Evolutionary conservation across 306 rosid species (phyloP).

Genomic region (Carpinus fangiana): DNA sequence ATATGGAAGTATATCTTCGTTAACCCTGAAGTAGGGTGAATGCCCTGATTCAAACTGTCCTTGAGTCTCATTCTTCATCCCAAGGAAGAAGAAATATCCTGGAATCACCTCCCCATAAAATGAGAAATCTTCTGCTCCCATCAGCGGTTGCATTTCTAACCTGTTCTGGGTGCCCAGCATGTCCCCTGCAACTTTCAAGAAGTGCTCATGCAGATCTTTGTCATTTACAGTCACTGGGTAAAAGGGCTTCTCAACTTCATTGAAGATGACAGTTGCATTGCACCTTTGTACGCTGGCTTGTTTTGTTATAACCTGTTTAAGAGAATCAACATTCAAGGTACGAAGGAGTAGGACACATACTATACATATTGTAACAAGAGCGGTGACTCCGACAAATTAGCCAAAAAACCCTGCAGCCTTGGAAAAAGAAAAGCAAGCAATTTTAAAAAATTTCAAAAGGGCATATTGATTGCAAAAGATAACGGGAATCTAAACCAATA

Average conservation of each 20-base stretch:
- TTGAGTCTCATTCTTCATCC: constrained; percentile 38
- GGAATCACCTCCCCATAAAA: constrained; percentile 44
- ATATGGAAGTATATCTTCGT: constrained; percentile 49
- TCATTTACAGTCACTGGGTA: constrained; percentile 39
- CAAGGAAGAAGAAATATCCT: constrained; percentile 39
- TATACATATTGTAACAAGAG: neutral
- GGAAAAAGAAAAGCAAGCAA: no score
- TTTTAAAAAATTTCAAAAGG: neutral
- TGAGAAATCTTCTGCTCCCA: constrained; percentile 54
- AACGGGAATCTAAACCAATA: neutral
- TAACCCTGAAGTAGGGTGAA: constrained; percentile 37
- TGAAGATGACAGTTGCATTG: constrained; percentile 46
- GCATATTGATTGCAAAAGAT: neutral
- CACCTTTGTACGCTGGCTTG: constrained; percentile 57
- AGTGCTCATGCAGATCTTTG: constrained; percentile 35
- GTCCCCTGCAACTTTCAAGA: constrained; percentile 29
- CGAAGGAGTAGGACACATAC: no score
- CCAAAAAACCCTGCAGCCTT: no score
- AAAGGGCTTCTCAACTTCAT: constrained; percentile 21
- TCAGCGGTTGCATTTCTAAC: constrained; percentile 23
- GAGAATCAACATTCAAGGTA: neutral
- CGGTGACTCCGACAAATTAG: no score
- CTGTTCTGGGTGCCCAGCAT: constrained; percentile 35
- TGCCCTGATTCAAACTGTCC: constrained; percentile 31
- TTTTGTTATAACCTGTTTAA: constrained; percentile 37